Evolutionary conservation across 805 yeast species (phyloP).

Genomic region (Candida patagonica): DNA sequence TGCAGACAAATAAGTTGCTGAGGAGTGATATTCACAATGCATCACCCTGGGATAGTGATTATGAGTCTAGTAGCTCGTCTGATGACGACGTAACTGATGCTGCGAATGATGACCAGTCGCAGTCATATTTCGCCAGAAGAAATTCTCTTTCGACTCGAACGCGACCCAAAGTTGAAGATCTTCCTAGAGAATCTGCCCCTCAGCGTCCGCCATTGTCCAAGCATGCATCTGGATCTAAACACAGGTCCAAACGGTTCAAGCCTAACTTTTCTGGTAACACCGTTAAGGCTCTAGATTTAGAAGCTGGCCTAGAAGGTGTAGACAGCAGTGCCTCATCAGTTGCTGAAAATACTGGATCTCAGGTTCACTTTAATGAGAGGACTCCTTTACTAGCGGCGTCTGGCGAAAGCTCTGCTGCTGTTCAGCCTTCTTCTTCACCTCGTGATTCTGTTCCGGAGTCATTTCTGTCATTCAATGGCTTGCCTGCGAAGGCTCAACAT

Average conservation of each 20-base stretch:
- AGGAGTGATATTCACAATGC: slow-evolving; percentile 21
- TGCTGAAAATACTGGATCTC: not conserved
- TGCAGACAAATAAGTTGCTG: slow-evolving; percentile 52
- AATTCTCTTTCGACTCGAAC: not conserved
- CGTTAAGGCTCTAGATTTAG: slow-evolving; percentile 23
- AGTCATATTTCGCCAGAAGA: slow-evolving; percentile 3
- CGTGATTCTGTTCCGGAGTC: not conserved
- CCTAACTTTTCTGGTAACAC: slow-evolving; percentile 27
- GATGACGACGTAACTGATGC: slow-evolving; percentile 9
- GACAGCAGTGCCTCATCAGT: not conserved
- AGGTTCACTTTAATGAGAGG: slow-evolving; percentile 8
- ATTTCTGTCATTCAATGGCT: slow-evolving; percentile 57
- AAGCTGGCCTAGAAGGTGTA: slow-evolving; percentile 14
- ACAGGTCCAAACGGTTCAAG: slow-evolving; percentile 16
- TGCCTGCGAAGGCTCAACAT: slow-evolving; percentile 91
- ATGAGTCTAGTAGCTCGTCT: slow-evolving; percentile 14
- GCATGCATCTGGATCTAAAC: not conserved
- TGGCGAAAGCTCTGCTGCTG: not conserved
- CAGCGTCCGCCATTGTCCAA: not conserved
- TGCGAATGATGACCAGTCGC: not conserved
- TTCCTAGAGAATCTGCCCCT: not conserved
- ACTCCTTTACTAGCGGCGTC: slow-evolving; percentile 9
- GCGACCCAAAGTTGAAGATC: not conserved
- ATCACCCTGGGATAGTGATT: slow-evolving; percentile 17
- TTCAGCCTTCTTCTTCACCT: not conserved